Conservation (phyloP, 2,329 filamentous ascomycete genomes). For the Verticillium longisporum region DNA sequence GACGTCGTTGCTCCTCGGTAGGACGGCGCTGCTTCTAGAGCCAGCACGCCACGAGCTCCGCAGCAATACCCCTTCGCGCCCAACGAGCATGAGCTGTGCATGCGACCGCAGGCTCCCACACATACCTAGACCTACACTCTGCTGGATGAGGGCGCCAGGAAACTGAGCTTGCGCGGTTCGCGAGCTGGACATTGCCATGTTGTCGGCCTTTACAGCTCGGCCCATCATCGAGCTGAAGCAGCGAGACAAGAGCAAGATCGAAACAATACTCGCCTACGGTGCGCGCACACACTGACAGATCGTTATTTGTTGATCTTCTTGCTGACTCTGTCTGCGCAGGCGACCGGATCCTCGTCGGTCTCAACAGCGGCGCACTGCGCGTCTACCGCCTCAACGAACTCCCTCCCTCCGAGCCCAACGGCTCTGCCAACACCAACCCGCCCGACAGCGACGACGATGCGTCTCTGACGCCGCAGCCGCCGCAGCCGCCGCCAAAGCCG, state of each 20-base stretch:
- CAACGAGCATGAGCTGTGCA: background rate
- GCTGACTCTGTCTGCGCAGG: conserved; percentile 40
- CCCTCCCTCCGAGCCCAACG: conserved; percentile 31
- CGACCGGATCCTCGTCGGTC: conserved; percentile 83
- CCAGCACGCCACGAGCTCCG: background rate
- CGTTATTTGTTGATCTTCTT: background rate
- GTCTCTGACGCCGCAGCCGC: conserved; percentile 4
- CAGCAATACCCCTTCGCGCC: background rate
- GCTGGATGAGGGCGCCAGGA: background rate
- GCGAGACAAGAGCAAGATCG: conserved; percentile 94
- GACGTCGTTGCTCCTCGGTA: background rate
- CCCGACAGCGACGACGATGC: conserved; percentile 13
- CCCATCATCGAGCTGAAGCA: conserved; percentile 95
- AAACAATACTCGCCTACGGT: conserved; percentile 90
- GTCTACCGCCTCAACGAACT: conserved; percentile 85
- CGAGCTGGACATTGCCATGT: conserved; percentile 59
- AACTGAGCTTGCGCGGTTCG: conserved; percentile 6
- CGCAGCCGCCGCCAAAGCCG: conserved; percentile 36
- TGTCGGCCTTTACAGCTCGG: conserved; percentile 94
- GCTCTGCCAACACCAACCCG: conserved; percentile 20
- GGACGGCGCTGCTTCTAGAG: background rate
- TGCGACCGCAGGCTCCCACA: background rate
- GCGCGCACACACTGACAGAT: conserved; percentile 16
- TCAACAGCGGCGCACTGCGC: conserved; percentile 82
- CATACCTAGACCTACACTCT: background rate